Conservation (phyloP, 306 rosid genomes). For the Vigna trinervia region DNA sequence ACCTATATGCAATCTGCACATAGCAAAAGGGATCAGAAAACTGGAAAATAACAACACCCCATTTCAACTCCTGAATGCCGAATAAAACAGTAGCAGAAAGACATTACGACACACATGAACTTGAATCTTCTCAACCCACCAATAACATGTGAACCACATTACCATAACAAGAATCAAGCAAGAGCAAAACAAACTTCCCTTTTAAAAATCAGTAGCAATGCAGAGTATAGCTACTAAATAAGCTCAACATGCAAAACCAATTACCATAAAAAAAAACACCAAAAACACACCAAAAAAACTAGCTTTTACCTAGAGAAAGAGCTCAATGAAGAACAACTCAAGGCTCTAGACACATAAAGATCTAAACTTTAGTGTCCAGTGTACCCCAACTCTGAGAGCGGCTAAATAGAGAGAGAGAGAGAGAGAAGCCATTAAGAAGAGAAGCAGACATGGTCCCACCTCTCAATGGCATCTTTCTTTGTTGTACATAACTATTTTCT, state of each 20-base stretch:
- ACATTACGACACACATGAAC: background rate
- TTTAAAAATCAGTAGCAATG: background rate
- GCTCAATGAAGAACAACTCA: background rate
- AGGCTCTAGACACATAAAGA: background rate
- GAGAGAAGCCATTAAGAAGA: background rate
- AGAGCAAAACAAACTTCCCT: conserved; percentile 11
- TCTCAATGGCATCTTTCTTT: background rate
- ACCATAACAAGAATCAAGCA: conserved; percentile 3
- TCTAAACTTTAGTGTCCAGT: background rate
- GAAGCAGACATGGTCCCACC: conserved; percentile 17
- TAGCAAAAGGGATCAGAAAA: conserved; percentile 18
- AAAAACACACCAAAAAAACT: background rate
- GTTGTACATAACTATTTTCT: background rate
- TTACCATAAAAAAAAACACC: background rate
- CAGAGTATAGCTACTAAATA: conserved; percentile 1
- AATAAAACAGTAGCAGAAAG: conserved; percentile 6
- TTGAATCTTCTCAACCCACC: background rate
- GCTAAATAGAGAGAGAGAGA: background rate
- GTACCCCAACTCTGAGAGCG: background rate
- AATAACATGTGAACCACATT: conserved; percentile 20
- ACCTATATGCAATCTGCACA: conserved; percentile 42
- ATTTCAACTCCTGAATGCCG: conserved; percentile 14
- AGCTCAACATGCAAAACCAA: background rate
- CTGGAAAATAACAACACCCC: background rate
- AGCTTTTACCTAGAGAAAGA: background rate